Evolutionary conservation across 129 eudicot genomes (phyloP).

Genomic region (Smallanthus sonchifolius): DNA sequence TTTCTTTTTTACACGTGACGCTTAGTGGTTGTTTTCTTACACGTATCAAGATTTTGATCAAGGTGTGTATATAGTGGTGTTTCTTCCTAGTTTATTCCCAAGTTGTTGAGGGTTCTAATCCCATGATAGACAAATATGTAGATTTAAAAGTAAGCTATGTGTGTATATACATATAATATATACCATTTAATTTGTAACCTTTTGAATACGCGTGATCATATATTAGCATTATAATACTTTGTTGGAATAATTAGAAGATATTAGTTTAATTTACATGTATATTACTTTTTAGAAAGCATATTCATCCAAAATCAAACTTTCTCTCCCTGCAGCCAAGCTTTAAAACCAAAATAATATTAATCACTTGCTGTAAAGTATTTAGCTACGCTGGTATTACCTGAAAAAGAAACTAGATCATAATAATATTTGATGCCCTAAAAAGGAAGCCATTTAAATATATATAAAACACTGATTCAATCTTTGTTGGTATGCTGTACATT

Average conservation of each 20-base stretch:
- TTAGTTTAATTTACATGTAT: constrained; percentile 3
- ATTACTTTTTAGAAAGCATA: constrained; percentile 28
- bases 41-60: no score
- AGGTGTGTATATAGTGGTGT: no score
- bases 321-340: not conserved
- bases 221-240: not conserved
- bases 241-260: not conserved
- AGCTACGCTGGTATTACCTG: constrained; percentile 36
- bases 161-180: not conserved
- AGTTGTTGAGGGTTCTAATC: no score
- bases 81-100: no score
- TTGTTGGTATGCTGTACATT: constrained; percentile 19
- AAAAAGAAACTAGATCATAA: constrained; percentile 14
- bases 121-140: no score
- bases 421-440: constrained; percentile 16
- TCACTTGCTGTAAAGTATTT: constrained; percentile 34
- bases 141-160: no score
- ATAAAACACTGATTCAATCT: constrained; percentile 3
- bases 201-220: constrained; percentile 17
- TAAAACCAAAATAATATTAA: not conserved
- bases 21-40: no score
- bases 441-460: constrained; percentile 18
- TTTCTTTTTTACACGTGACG: no score
- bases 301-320: constrained; percentile 35
- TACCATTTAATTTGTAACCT: not conserved